Base-by-base conservation (phyloP, 2,329 filamentous ascomycete species). In the Cyphellophora attinorum region DNA sequence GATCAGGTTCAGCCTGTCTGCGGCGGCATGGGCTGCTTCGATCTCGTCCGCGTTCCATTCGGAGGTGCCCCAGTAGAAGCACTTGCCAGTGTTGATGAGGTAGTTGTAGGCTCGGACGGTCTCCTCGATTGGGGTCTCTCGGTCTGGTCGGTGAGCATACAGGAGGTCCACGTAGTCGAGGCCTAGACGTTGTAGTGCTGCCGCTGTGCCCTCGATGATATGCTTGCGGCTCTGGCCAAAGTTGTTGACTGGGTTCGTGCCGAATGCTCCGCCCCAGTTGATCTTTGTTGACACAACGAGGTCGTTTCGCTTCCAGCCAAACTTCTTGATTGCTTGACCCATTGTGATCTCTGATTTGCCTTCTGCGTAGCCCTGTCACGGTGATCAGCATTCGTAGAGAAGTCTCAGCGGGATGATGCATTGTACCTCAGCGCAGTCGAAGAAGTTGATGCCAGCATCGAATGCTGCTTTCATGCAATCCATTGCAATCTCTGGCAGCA, bases 81-180 rank as follows among this genome's bases (percentile, higher is more conserved):
- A 73, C 59, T 80, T 76, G 36, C 79, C 80, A 0, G 66, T 67
- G 51, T 77, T 66, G 53, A 85, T 82, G 23, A 84, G 59, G 55
- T 80, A 65, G 62, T 82, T 82, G 62, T 84, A 82, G 25, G 77
- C 76, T 28, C 78, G 72, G 25, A 84, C 77, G 0, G 70, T 77
- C 61, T 83, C 79, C 55, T 82, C 76, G 59, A 83, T 82, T 1
- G 79, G 79, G 1, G 78, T 82, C 28, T 56, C 61, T 10, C 74
- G 67, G 52, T 84, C 79, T 2, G 79, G 75, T 8, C 79, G 68
- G 59, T 83, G 79, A n/a, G 78, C 77, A 53, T 79, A 82, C 47
- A 84, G 65, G 34, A 83, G 61, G 51, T 84, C 79, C 19, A 84
- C 77, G 50, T 84, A 84, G 17, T 72, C 70, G 38, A 74, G 67